These are phyloP conservation scores for Neonectria coccinea DNA, from an alignment of 2,329 filamentous ascomycete genomes.

Conservation along the genomic window DNA sequence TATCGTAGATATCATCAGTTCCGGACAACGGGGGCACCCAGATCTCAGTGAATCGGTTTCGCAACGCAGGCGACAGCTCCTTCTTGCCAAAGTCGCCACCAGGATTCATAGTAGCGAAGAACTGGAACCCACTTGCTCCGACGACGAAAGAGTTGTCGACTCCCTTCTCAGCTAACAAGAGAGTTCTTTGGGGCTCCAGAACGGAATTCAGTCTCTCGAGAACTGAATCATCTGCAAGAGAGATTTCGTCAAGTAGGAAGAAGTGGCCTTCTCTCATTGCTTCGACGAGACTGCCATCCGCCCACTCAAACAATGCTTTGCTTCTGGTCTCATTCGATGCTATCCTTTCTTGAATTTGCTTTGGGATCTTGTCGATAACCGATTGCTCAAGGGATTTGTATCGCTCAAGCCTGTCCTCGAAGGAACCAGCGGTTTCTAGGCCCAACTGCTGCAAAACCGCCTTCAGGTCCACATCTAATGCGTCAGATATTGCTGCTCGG, in stretches of 20 bases:
- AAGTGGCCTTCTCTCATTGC: constrained; percentile 92
- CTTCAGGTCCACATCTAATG: constrained; percentile 72
- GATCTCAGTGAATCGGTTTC: constrained; percentile 98
- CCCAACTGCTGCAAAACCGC: constrained; percentile 58
- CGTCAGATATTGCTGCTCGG: constrained; percentile 76
- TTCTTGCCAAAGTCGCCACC: constrained; percentile 99
- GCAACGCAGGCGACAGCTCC: constrained; percentile 91
- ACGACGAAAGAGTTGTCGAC: constrained; percentile 83
- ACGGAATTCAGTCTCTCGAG: constrained; percentile 97
- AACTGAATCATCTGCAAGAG: constrained; percentile 96
- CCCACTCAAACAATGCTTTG: constrained; percentile 95
- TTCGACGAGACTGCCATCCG: constrained; percentile 90
- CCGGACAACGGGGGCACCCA: constrained; percentile 94
- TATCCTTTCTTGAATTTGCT: constrained; percentile 61
- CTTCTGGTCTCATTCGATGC: constrained; percentile 67
- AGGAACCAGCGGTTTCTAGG: constrained; percentile 53
- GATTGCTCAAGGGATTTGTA: constrained; percentile 66
- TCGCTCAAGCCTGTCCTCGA: constrained; percentile 67
- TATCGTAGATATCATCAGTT: constrained; percentile 86
- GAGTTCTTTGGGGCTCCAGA: constrained; percentile 85
- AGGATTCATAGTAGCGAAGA: constrained; percentile 98
- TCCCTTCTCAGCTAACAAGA: constrained; percentile 94
- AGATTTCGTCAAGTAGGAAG: constrained; percentile 97
- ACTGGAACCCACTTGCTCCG: constrained; percentile 86
- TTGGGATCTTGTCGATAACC: constrained; percentile 60